Conservation (phyloP, 169 alveolate genomes). For the Babesia divergens region DNA sequence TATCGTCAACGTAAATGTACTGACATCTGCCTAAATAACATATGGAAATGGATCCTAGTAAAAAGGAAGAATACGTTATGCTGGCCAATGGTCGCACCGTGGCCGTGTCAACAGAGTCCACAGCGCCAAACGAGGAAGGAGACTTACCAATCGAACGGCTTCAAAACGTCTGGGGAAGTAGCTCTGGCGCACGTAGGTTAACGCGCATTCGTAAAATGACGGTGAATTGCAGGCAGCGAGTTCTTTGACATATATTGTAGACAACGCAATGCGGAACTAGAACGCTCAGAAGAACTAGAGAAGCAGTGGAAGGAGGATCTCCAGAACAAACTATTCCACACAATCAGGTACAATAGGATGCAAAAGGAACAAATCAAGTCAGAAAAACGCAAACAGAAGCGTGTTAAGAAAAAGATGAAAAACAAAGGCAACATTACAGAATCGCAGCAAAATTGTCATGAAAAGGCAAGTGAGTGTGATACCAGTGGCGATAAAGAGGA, state of each 20-base stretch:
- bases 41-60: neutral
- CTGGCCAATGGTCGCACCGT: slow-evolving; percentile 64
- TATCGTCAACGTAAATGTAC: too few relatives aligned
- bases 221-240: slow-evolving; percentile 67
- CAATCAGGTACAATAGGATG: slow-evolving; percentile 55
- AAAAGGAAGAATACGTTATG: slow-evolving; percentile 55
- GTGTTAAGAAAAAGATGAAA: slow-evolving; percentile 60
- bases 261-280: slow-evolving; percentile 59
- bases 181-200: slow-evolving; percentile 72
- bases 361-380: slow-evolving; percentile 60
- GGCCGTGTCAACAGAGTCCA: slow-evolving; percentile 35
- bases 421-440: slow-evolving; percentile 12
- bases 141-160: slow-evolving; percentile 58
- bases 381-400: slow-evolving; percentile 54
- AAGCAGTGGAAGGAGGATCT: slow-evolving; percentile 61
- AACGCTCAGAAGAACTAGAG: slow-evolving; percentile 59
- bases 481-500: too few relatives aligned
- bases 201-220: neutral
- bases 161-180: slow-evolving; percentile 76
- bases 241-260: slow-evolving; percentile 69
- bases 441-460: too few relatives aligned
- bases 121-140: slow-evolving; percentile 34
- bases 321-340: slow-evolving; percentile 67
- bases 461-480: too few relatives aligned
- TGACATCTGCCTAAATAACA: too few relatives aligned